Base-by-base conservation (phyloP, 306 rosid species). In the Alnus rubra region DNA sequence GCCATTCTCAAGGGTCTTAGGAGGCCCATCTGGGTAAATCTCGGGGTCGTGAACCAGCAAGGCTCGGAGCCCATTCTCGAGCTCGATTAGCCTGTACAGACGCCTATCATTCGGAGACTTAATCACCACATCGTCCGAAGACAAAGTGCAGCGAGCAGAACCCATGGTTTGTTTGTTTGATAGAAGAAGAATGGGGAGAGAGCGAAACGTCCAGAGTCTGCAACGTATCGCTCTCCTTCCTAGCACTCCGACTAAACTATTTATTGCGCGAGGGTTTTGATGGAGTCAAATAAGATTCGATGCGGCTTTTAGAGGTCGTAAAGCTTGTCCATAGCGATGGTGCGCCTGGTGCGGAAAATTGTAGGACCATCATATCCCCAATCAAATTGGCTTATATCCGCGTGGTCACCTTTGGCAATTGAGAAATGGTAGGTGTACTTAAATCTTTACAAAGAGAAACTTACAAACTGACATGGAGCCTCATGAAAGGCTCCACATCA, bases 1-100 rank as follows among this genome's bases (percentile, higher is more conserved):
- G 31, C 76, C 74, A n/a, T 72, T 59, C 15, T 39, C 75, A n/a
- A 12, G 81, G 51, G 50, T 63, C 67, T 82, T 71, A 2, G 89
- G 88, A 48, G 88, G 81, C 3, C 90, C 93, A 5, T 86, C 85
- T 1, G 94, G 84, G 80, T 84, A 94, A 84, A 94, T 91, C 89
- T 94, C 97, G 35, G 97, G 97, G 83, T 94, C 98, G 64, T 94
- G 98, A 83, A 94, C 90, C 35, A 92, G 88, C 85, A 94, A 72
- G 44, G 97, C 95, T 19, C 84, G 88, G 77, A 94, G 93, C 52
- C 98, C 95, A 59, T 94, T 92, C 9, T 83, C 82, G 59, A 94
- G 94, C 78, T 81, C 75, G 51, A 91, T 45, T 11, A 92, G 76
- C 64, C 97, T 85, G 88, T 94, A 91, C 1, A 89, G 56, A 69